Conservation (phyloP, 805 yeast genomes). For the Sugiyamaella mastotermitis region DNA sequence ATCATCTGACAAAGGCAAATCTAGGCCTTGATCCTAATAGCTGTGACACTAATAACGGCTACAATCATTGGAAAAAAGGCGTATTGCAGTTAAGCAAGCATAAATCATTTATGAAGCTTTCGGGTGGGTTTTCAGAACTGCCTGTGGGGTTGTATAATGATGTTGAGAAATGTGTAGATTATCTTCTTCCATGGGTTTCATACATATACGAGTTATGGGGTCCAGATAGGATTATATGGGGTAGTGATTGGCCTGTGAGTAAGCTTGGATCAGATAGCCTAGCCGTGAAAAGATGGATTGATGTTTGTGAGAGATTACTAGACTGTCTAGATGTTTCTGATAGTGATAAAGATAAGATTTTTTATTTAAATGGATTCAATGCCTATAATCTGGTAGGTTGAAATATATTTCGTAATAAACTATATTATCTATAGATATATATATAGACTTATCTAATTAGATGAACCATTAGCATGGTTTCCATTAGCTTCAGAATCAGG, state of each 20-base stretch:
- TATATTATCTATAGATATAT: too few species aligned
- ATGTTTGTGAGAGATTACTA: constrained; percentile 5
- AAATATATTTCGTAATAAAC: too few species aligned
- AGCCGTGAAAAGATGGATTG: constrained; percentile 11
- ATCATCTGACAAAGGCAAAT: constrained; percentile 41
- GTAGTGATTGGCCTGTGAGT: constrained; percentile 44
- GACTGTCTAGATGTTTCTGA: background rate
- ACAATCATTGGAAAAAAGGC: constrained; percentile 11
- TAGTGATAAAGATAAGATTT: constrained; percentile 2
- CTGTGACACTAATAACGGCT: constrained; percentile 5
- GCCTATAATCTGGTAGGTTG: constrained; percentile 8
- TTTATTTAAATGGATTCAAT: constrained; percentile 3
- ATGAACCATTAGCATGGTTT: too few species aligned
- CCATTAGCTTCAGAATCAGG: constrained; percentile 6
- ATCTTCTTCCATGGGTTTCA: constrained; percentile 17
- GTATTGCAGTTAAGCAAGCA: background rate
- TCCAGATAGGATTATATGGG: constrained; percentile 33
- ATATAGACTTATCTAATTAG: constrained; percentile 1
- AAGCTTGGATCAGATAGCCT: constrained; percentile 24
- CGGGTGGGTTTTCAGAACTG: constrained; percentile 39
- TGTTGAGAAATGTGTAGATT: background rate
- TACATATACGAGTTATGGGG: constrained; percentile 31
- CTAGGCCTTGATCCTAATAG: constrained; percentile 16
- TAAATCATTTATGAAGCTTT: constrained; percentile 32
- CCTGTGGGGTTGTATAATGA: constrained; percentile 4